These are phyloP conservation scores for Monosiga brevicollis DNA, from an alignment of 78 protist species.

Conservation along the genomic window DNA sequence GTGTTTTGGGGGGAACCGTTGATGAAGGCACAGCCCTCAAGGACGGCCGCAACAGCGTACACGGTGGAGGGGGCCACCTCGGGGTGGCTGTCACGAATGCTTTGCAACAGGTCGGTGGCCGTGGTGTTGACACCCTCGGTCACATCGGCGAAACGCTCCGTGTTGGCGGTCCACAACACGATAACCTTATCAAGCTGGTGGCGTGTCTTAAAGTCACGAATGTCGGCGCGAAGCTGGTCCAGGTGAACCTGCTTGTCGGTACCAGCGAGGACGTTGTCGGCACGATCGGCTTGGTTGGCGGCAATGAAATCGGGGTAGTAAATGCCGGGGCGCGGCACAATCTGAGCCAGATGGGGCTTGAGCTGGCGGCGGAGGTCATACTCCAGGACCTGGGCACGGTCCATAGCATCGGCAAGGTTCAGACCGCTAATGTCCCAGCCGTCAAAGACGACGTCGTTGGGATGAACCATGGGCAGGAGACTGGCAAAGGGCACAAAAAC, in stretches of 20 bases:
- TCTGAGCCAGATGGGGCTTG: conserved; percentile 60
- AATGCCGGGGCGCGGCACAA: conserved; percentile 87
- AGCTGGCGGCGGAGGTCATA: conserved; percentile 83
- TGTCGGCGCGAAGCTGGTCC: conserved; percentile 84
- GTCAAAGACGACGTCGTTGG: conserved; percentile 91
- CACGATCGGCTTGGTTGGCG: conserved; percentile 94
- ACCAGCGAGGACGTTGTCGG: conserved; percentile 90
- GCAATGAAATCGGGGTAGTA: conserved; percentile 97
- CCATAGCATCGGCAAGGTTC: conserved; percentile 89
- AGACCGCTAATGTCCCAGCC: conserved; percentile 97
- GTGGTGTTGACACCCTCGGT: conserved; percentile 87
- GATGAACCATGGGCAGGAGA: conserved; percentile 96
- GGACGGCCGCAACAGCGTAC: conserved; percentile 93
- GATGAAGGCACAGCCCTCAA: conserved; percentile 88
- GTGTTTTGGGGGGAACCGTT: conserved; percentile 99
- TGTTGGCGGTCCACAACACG: conserved; percentile 97
- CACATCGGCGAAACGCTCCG: conserved; percentile 91
- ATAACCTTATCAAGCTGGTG: conserved; percentile 79
- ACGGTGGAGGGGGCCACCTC: conserved; percentile 92
- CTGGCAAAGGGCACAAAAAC: conserved; percentile 68
- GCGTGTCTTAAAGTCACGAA: conserved; percentile 85
- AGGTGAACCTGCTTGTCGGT: conserved; percentile 60
- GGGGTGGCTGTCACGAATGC: conserved; percentile 45
- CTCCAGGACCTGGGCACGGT: conserved; percentile 89
- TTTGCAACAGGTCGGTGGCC: conserved; percentile 66